phyloP scores from a whole-genome alignment of 2,329 filamentous ascomycete genomes.

The Cladosporium sp. region DNA sequence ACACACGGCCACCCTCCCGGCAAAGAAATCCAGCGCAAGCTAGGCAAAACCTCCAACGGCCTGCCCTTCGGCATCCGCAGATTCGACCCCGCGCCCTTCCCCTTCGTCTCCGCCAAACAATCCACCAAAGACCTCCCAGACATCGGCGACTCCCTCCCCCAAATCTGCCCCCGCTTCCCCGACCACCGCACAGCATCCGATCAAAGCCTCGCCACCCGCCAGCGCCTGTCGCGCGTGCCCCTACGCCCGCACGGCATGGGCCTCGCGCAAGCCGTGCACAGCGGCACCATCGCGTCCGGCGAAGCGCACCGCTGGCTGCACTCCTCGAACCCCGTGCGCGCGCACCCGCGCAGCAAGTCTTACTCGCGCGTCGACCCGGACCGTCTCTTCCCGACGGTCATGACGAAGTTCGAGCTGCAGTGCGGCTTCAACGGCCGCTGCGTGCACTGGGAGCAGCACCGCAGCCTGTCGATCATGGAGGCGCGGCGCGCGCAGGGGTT shows the following conservation, averaged over 20 bases:
- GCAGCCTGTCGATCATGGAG: constrained; percentile 61
- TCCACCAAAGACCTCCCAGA: constrained; percentile 55
- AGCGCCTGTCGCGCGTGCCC: constrained; percentile 54
- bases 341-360: constrained; percentile 18
- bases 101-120: constrained; percentile 48
- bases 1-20: constrained; percentile 57
- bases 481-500: constrained; percentile 63
- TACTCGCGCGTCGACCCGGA: constrained; percentile 51
- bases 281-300: constrained; percentile 22
- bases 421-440: constrained; percentile 52
- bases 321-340: constrained; percentile 17
- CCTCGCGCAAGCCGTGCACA: constrained; percentile 25
- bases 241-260: constrained; percentile 39
- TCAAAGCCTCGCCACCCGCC: constrained; percentile 35
- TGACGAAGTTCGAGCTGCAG: constrained; percentile 45
- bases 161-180: constrained; percentile 58
- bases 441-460: constrained; percentile 61
- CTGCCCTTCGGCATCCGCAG: constrained; percentile 52
- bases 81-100: constrained; percentile 53
- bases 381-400: constrained; percentile 56
- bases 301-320: constrained; percentile 20
- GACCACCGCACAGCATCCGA: constrained; percentile 56
- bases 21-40: constrained; percentile 24
- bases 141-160: constrained; percentile 55
- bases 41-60: constrained; percentile 57